phyloP scores from a whole-genome alignment of 306 rosid genomes.

The Echinosophora koreensis region DNA sequence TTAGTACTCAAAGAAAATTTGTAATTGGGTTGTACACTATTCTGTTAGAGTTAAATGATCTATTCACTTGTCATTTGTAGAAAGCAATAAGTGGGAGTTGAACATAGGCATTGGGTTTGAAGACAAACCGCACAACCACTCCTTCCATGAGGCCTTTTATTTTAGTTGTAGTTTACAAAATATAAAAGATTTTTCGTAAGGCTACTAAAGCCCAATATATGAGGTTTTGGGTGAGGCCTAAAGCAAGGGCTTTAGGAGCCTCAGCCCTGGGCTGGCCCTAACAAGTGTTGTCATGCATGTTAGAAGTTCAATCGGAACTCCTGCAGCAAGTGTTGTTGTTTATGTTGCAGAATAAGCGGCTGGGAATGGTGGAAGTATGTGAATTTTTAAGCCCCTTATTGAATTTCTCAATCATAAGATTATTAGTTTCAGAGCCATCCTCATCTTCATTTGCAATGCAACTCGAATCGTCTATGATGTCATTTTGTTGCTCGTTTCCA shows the following conservation, averaged over 20 bases:
- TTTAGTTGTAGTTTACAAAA: no score
- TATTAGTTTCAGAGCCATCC: constrained; percentile 61
- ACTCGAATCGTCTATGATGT: constrained; percentile 66
- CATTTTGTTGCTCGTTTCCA: constrained; percentile 78
- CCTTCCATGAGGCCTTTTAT: no score
- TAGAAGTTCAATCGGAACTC: constrained; percentile 80
- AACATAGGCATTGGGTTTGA: no score
- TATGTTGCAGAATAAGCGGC: constrained; percentile 62
- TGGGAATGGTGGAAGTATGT: constrained; percentile 74
- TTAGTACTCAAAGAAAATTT: no score
- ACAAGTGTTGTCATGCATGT: constrained; percentile 74
- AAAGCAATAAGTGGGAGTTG: no score
- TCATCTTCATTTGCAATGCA: constrained; percentile 65
- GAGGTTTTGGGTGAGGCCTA: no score
- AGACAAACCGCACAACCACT: no score
- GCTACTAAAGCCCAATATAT: no score
- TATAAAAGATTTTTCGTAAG: no score
- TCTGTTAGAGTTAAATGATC: no score
- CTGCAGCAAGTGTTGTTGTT: constrained; percentile 80
- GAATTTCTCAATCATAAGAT: constrained; percentile 63
- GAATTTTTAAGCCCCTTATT: constrained; percentile 77
- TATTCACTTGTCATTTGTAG: no score
- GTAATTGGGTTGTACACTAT: no score
- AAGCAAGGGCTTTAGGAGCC: neutral
- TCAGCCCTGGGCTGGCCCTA: neutral